These are phyloP conservation scores for Babesia caballi DNA, from an alignment of 169 alveolate species.

Conservation along the genomic window DNA sequence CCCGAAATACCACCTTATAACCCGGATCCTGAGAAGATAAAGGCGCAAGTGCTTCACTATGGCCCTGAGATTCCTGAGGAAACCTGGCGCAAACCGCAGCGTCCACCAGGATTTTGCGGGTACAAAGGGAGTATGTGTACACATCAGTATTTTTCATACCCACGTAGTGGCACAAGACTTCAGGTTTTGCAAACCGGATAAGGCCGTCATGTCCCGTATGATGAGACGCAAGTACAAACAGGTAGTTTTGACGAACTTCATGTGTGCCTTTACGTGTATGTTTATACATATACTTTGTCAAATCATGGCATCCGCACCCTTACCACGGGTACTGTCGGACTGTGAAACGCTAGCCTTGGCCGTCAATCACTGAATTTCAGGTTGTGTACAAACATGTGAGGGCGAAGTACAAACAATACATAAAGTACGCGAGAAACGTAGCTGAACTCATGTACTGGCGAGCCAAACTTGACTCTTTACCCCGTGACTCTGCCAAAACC, in stretches of 20 bases:
- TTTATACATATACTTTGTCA: too few species aligned
- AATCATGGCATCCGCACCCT: too few species aligned
- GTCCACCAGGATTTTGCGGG: conserved; percentile 56
- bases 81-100: conserved; percentile 29
- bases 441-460: conserved; percentile 72
- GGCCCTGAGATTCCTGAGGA: conserved; percentile 63
- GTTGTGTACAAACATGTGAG: conserved; percentile 67
- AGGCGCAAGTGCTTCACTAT: conserved; percentile 39
- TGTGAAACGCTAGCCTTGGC: too few species aligned
- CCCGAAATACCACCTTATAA: conserved; percentile 45
- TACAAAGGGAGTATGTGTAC: conserved; percentile 25
- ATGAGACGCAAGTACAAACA: conserved; percentile 63
- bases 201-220: conserved; percentile 64
- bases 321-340: neutral
- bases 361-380: neutral
- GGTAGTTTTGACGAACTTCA: neutral
- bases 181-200: conserved; percentile 28
- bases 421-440: conserved; percentile 63
- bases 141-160: neutral
- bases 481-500: conserved; percentile 69
- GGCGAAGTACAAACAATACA: conserved; percentile 61
- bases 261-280: too few species aligned
- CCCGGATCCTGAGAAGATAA: conserved; percentile 12
- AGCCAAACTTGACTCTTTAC: conserved; percentile 66
- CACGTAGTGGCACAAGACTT: conserved; percentile 45